A percentile compares a stretch with the other conserved stretches of the same genome.
phyloP scores from a whole-genome alignment of 805 yeast species.

The Tetrapisispora fleetii region DNA sequence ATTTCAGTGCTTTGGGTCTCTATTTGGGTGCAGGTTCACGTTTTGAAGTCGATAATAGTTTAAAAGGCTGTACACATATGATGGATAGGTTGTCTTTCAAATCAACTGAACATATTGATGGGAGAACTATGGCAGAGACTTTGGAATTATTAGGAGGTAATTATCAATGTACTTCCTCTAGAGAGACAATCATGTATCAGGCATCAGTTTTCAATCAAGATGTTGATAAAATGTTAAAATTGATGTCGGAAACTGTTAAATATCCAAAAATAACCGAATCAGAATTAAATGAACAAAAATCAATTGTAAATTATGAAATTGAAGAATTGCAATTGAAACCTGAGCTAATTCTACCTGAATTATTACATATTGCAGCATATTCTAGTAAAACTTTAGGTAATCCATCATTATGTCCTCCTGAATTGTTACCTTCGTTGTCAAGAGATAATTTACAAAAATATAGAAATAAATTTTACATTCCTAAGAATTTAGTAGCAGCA shows the following conservation, averaged over 20 bases:
- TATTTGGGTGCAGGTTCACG: constrained; percentile 89
- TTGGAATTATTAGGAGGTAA: constrained; percentile 84
- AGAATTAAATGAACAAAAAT: constrained; percentile 65
- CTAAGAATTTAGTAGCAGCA: constrained; percentile 75
- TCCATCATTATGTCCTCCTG: constrained; percentile 75
- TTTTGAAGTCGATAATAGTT: constrained; percentile 44
- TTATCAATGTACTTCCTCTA: constrained; percentile 82
- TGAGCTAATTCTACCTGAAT: constrained; percentile 78
- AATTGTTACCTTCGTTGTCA: constrained; percentile 46
- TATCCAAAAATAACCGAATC: constrained; percentile 56
- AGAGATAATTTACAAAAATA: constrained; percentile 47
- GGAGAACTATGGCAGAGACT: constrained; percentile 61
- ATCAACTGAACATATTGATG: constrained; percentile 49
- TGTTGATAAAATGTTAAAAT: constrained; percentile 64
- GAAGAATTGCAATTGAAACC: constrained; percentile 75
- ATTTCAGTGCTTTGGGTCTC: constrained; percentile 83
- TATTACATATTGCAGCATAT: constrained; percentile 80
- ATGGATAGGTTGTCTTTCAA: constrained; percentile 80
- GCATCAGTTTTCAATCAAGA: constrained; percentile 88
- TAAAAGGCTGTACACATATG: constrained; percentile 74
- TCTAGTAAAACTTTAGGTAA: constrained; percentile 65
- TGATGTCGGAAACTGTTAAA: constrained; percentile 69
- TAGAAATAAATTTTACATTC: constrained; percentile 57
- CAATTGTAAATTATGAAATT: constrained; percentile 71
- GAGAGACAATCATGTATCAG: constrained; percentile 89